Evolutionary conservation across 176 grass and related monocot genomes (phyloP), one percentile per base, ranked within the genome.

Genomic region (Thinopyrum elongatum): DNA sequence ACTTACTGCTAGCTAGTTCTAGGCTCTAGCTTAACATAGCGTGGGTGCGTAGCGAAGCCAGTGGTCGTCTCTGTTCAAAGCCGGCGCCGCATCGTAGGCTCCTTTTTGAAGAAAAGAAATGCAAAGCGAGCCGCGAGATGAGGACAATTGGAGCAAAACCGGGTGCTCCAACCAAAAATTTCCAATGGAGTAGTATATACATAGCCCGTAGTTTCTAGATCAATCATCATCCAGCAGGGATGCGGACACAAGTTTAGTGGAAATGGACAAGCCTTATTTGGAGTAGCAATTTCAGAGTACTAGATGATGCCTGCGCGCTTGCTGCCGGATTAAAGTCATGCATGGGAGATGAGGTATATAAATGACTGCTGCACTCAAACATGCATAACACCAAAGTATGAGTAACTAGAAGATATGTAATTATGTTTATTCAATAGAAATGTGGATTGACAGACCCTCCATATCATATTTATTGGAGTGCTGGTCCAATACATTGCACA

Each of bases 141-240:
- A 58, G n/a, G 80, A 68, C 81, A 87, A n/a, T 66, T 87, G 89
- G 89, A 91, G 76, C 80, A 81, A 84, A 80, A 79, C 84, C 83
- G 86, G 80, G 84, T 19, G 41, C 39, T 53, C 29, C 80, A 76
- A 33, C 74, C 2, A 58, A 74, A 85, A 75, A 7, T 7, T 64
- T 61, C 17, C 19, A 55, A 55, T 16, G 41, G 31, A 79, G 14
- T 34, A 49, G 72, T 51, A 46, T 28, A 44, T 57, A 29, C 82
- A 76, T 68, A 76, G 70, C 44, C 79, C 23, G 19, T 65, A 65
- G 77, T 27, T 25, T 73, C 26, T 87, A 87, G 80, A 49, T 70
- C 81, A 84, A 87, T 90, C 88, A 55, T 73, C 73, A 38, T 81
- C 16, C 29, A 77, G 19, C 39, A 74, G 21, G 12, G 25, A 79